Percentiles rank a stretch among this genome's conserved stretches.
Evolutionary conservation across 257 asterid genomes (phyloP).

Genomic region (Gentiana dahurica): DNA sequence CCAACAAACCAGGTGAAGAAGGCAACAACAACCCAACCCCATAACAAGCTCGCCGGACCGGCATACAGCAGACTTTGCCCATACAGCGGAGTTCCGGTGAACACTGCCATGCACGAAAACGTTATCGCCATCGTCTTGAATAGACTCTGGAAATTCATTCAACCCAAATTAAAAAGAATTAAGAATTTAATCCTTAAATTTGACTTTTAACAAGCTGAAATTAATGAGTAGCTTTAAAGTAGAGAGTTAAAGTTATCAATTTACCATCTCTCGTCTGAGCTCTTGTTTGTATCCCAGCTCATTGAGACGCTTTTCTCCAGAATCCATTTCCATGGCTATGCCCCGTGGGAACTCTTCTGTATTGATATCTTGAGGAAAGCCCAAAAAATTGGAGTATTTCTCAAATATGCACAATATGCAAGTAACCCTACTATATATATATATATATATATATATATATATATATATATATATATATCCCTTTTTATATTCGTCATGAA

Average conservation of each 20-base stretch:
- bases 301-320: constrained; percentile 35
- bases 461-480: too few relatives aligned
- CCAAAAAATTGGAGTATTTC: too few relatives aligned
- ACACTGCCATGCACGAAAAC: constrained; percentile 34
- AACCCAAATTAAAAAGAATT: not conserved
- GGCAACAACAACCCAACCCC: constrained; percentile 32
- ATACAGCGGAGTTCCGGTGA: constrained; percentile 42
- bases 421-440: too few relatives aligned
- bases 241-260: not conserved
- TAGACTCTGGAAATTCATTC: constrained; percentile 15
- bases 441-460: too few relatives aligned
- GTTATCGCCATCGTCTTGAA: constrained; percentile 38
- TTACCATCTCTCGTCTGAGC: constrained; percentile 35
- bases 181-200: not conserved
- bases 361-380: too few relatives aligned
- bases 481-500: too few relatives aligned
- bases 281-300: constrained; percentile 51
- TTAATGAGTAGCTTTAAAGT: not conserved
- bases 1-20: constrained; percentile 13
- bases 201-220: not conserved
- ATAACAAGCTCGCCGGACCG: constrained; percentile 32
- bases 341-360: too few relatives aligned
- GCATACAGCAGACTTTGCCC: constrained; percentile 29
- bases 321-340: constrained; percentile 15
- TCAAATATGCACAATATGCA: too few relatives aligned